Conservation (phyloP, 2,329 filamentous ascomycete species). For the Exophiala phaeomuriformis region DNA sequence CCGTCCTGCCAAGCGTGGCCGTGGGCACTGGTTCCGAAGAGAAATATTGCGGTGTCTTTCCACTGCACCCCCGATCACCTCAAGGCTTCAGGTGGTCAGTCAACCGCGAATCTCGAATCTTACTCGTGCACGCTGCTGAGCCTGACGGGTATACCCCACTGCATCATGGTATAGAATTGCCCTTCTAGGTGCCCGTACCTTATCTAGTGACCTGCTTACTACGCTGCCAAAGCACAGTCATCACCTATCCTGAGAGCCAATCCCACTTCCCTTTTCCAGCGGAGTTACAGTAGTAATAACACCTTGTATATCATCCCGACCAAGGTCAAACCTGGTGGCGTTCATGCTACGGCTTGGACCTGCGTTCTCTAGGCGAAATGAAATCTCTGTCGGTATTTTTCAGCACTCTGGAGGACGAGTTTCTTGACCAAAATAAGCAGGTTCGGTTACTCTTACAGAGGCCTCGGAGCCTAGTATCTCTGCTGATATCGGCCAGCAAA, state of each 20-base stretch:
- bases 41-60: neutral
- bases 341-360: too few species aligned
- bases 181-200: too few species aligned
- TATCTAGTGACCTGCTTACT: constrained; percentile 14
- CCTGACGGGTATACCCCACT: neutral
- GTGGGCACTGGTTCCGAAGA: neutral
- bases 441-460: neutral
- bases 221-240: constrained; percentile 16
- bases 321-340: too few species aligned
- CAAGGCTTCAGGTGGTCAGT: neutral
- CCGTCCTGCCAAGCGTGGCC: neutral
- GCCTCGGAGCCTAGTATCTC: neutral
- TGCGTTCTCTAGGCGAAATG: too few species aligned
- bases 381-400: too few species aligned
- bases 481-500: neutral
- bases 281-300: neutral
- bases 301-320: too few species aligned
- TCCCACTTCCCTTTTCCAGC: constrained; percentile 19
- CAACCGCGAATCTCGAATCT: too few species aligned
- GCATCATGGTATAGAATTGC: constrained; percentile 4
- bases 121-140: too few species aligned
- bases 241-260: neutral
- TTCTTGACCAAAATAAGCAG: too few species aligned
- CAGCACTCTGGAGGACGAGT: too few species aligned
- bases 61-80: neutral